phyloP scores from a whole-genome alignment of 805 yeast genomes.

The Saturnispora silvae region DNA sequence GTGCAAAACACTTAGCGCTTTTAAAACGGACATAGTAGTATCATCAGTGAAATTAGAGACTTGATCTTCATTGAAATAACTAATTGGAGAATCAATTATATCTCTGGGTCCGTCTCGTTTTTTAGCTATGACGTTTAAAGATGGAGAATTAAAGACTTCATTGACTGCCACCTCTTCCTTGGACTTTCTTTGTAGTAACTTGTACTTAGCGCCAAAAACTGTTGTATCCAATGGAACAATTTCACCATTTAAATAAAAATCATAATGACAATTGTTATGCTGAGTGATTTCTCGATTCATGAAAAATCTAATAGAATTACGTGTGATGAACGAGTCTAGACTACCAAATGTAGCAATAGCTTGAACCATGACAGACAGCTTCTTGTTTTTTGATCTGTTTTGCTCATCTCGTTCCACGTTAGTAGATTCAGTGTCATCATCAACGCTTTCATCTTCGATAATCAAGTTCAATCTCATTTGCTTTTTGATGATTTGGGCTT shows the following conservation, averaged over 20 bases:
- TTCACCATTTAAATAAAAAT: conserved; percentile 49
- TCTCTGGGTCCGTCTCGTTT: conserved; percentile 19
- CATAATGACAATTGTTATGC: conserved; percentile 30
- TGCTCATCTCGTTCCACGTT: no score
- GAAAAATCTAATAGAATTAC: conserved; percentile 27
- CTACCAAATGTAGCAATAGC: conserved; percentile 52
- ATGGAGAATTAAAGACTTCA: conserved; percentile 44
- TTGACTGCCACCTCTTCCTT: conserved; percentile 33
- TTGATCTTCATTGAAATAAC: conserved; percentile 19
- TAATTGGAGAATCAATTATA: conserved; percentile 21
- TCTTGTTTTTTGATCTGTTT: conserved; percentile 18
- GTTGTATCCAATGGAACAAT: conserved; percentile 56
- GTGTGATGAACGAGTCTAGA: conserved; percentile 36
- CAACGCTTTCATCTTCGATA: conserved; percentile 15
- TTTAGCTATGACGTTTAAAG: conserved; percentile 41
- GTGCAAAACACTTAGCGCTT: conserved; percentile 38
- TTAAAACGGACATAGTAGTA: conserved; percentile 31
- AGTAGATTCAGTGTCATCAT: neutral
- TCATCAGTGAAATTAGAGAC: conserved; percentile 26
- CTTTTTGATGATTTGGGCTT: conserved; percentile 55
- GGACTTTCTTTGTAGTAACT: conserved; percentile 31
- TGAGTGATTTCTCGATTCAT: conserved; percentile 12
- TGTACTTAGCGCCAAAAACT: conserved; percentile 63
- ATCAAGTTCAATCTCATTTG: conserved; percentile 59
- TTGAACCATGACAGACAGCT: conserved; percentile 36